Evolutionary conservation across 139 green algal genomes (phyloP).

Genomic region (Trebouxia sp.): DNA sequence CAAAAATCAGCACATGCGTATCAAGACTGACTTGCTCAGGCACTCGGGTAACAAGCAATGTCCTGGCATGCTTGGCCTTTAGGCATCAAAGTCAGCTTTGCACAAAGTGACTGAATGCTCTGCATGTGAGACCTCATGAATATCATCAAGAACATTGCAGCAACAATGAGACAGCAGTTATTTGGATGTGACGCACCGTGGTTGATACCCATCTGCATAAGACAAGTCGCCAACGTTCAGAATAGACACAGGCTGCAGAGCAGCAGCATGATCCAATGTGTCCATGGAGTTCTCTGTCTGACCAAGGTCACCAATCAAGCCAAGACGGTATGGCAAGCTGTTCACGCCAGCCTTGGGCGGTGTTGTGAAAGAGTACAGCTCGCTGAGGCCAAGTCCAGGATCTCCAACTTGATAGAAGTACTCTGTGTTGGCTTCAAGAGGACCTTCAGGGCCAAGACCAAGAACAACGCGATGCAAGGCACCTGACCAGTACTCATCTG

Average conservation of each 20-base stretch:
- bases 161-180: not conserved
- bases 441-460: conserved; percentile 37
- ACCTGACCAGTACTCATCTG: conserved; percentile 47
- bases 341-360: conserved; percentile 26
- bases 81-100: too few species aligned
- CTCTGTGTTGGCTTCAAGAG: conserved; percentile 35
- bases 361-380: conserved; percentile 51
- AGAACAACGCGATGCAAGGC: conserved; percentile 54
- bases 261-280: conserved; percentile 66
- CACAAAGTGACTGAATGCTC: too few species aligned
- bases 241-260: conserved; percentile 38
- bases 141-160: too few species aligned
- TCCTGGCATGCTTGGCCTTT: too few species aligned
- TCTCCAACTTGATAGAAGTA: conserved; percentile 59
- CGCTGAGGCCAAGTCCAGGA: conserved; percentile 20
- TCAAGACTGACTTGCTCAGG: too few species aligned
- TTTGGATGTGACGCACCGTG: not conserved
- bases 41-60: too few species aligned
- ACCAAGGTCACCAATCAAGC: conserved; percentile 73
- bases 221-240: conserved; percentile 77
- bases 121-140: too few species aligned
- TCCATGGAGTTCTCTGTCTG: conserved; percentile 73
- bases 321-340: conserved; percentile 48
- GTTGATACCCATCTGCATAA: conserved; percentile 83
- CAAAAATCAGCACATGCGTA: too few species aligned